Base-by-base conservation (phyloP, 352 stramenopile genomes). In the Pythium phragmitis region DNA sequence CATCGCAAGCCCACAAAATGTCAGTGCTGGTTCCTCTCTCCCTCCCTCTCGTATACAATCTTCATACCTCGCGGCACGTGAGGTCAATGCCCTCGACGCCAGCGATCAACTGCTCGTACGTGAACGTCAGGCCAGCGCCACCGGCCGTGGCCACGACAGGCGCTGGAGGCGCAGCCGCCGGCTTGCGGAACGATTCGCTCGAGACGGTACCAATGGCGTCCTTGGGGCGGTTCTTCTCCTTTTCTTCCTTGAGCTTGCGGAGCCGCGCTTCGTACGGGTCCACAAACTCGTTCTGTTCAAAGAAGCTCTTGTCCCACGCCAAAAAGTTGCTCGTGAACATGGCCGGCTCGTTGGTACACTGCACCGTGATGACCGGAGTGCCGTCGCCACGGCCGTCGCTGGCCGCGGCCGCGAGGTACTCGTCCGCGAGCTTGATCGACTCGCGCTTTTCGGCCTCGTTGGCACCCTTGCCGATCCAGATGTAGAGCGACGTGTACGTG, bases 241-340 rank as follows among this genome's bases (percentile, higher is more conserved):
- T 91, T 57, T 91, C 79, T 37, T 80, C 85, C 73, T 88, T 87
- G 26, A 94, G 60, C 66, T 87, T 88, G 55, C 80, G 74, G 13
- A 97, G 73, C 28, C 87, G 88, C 21, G 83, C 77, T 73, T 94
- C 77, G 72, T 97, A 98, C 50, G 91, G 91, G 71, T 98, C 91
- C 46, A 95, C 60, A 52, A 97, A 98, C 54, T 88, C 76, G 52
- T 77, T 88, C 72, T 96, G 89, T n/a, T 77, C 74, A 60, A 94
- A 89, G 43, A 91, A 86, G 8, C 76, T 60, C 36, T 70, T 65
- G 73, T 98, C 89, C 91, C 91, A 98, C 3, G 86, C 91, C 50
- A 92, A 56, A 68, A 98, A 98, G 77, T 97, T 89, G 73, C 79
- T 87, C 45, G 86, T 96, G 74, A 98, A 98, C 74, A 97, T 82